Conservation (phyloP, 23 red algal species). For the Chondrus crispus region DNA sequence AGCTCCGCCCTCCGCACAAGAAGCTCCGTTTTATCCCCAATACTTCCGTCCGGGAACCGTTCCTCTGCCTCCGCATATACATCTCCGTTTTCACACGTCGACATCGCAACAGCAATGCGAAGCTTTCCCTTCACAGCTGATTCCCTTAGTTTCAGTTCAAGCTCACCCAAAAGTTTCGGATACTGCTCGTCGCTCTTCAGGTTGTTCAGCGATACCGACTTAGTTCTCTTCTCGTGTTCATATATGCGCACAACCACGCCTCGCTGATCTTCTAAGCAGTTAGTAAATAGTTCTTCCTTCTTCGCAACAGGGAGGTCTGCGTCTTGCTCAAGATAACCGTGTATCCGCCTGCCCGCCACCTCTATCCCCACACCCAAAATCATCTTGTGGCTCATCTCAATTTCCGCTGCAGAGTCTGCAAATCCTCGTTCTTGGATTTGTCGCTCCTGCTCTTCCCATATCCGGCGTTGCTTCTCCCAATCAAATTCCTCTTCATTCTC, state of each 20-base stretch:
- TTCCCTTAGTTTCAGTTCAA: constrained; percentile 11
- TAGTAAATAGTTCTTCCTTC: constrained; percentile 61
- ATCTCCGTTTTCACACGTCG: constrained; percentile 45
- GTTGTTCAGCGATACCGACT: constrained; percentile 48
- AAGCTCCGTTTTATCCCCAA: constrained; percentile 35
- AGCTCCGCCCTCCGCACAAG: constrained; percentile 23
- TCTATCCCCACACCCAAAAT: constrained; percentile 56
- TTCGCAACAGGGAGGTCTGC: constrained; percentile 15
- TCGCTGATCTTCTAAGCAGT: constrained; percentile 56
- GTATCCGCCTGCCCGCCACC: constrained; percentile 58
- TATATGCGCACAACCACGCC: constrained; percentile 41
- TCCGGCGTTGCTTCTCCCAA: constrained; percentile 49
- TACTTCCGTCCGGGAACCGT: constrained; percentile 10
- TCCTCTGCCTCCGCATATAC: constrained; percentile 12
- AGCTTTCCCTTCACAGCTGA: constrained; percentile 26
- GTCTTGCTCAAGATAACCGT: constrained; percentile 37
- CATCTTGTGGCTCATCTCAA: constrained; percentile 31
- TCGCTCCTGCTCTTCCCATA: constrained; percentile 61
- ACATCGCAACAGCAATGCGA: constrained; percentile 38
- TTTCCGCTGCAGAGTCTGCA: constrained; percentile 42
- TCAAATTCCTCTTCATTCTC: constrained; percentile 24
- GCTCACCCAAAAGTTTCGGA: constrained; percentile 42
- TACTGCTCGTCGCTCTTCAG: constrained; percentile 8
- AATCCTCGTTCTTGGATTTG: constrained; percentile 33
- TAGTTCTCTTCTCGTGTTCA: constrained; percentile 48